Percentiles rank a stretch among this genome's conserved stretches.
Conservation (phyloP, 2,329 filamentous ascomycete genomes). For the Paraphaeosphaeria sporulosa region DNA sequence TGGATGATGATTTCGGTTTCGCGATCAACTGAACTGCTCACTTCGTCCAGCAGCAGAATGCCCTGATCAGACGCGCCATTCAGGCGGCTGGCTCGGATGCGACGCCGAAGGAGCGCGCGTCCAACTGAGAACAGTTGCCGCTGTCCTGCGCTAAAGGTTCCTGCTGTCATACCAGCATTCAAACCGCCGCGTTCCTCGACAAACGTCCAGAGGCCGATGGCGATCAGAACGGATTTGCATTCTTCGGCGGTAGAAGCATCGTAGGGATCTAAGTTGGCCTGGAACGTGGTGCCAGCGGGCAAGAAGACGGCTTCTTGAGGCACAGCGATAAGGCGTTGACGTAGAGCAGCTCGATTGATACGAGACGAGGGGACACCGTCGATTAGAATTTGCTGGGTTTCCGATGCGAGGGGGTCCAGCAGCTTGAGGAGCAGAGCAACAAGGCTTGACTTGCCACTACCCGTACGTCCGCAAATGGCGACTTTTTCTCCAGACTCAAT, state of each 20-base stretch:
- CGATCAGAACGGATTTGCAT: slow-evolving; percentile 49
- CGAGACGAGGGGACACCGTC: slow-evolving; percentile 51
- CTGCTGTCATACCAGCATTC: slow-evolving; percentile 15
- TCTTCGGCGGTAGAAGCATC: slow-evolving; percentile 38
- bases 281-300: slow-evolving; percentile 48
- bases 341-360: slow-evolving; percentile 22
- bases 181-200: slow-evolving; percentile 34
- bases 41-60: slow-evolving; percentile 31
- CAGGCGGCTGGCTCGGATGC: slow-evolving; percentile 14
- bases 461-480: slow-evolving; percentile 59
- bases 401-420: slow-evolving; percentile 43
- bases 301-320: slow-evolving; percentile 60
- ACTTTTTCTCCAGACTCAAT: slow-evolving; percentile 55
- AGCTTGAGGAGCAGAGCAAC: slow-evolving; percentile 55
- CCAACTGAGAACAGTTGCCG: slow-evolving; percentile 68
- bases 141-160: slow-evolving; percentile 55
- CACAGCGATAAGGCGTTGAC: slow-evolving; percentile 49
- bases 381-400: slow-evolving; percentile 50
- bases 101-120: slow-evolving; percentile 58
- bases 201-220: slow-evolving; percentile 50
- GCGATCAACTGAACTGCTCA: slow-evolving; percentile 57
- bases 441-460: slow-evolving; percentile 51
- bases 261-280: slow-evolving; percentile 55
- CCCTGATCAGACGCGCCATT: slow-evolving; percentile 16
- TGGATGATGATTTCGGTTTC: slow-evolving; percentile 65